Conservation (phyloP, 345 rosid species). For the Passiflora organensis region DNA sequence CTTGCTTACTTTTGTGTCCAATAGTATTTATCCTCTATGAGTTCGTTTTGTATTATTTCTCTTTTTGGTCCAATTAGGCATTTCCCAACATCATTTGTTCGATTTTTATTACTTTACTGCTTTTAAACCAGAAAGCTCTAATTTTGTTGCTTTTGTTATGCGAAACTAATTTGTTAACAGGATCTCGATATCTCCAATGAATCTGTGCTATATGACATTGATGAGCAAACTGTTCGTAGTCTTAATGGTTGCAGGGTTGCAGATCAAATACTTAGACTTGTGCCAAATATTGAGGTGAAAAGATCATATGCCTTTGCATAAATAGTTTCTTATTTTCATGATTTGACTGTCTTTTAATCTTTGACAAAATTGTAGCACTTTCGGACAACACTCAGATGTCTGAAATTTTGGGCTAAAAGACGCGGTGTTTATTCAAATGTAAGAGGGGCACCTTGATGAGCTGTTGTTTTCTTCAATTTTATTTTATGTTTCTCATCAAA, state of each 20-base stretch:
- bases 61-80: too few species aligned
- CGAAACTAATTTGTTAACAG: constrained; percentile 5
- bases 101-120: too few species aligned
- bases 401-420: constrained; percentile 69
- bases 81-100: too few species aligned
- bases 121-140: background rate
- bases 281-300: constrained; percentile 18
- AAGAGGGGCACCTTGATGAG: constrained; percentile 21
- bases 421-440: constrained; percentile 79
- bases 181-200: constrained; percentile 23
- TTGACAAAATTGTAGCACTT: constrained; percentile 41
- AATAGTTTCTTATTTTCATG: background rate
- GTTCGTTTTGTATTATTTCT: too few species aligned
- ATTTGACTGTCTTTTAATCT: constrained; percentile 1
- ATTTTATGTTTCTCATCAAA: background rate
- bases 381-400: constrained; percentile 53
- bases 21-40: too few species aligned
- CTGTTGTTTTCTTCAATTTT: background rate
- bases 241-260: constrained; percentile 32
- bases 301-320: background rate
- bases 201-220: constrained; percentile 15
- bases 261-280: constrained; percentile 27
- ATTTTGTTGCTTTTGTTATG: background rate
- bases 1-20: too few species aligned
- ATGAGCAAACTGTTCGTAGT: constrained; percentile 25